Base-by-base conservation (phyloP, 768 basidiomycete species). In the Termitomyces eurrhizus region DNA sequence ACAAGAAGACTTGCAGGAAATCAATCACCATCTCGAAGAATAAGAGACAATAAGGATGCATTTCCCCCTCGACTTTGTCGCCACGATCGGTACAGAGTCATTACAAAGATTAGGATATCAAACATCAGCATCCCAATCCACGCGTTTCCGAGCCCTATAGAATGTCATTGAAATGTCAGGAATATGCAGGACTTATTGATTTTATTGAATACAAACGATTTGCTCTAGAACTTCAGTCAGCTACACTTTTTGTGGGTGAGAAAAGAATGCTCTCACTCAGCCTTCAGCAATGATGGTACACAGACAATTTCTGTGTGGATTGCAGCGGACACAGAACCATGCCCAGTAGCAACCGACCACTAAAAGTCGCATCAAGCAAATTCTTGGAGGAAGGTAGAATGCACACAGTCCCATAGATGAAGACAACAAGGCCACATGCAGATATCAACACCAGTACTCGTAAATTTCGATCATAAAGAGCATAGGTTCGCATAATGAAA, bases 1-100 rank as follows among this genome's bases (percentile, higher is more conserved):
- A 49, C 44, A 32, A 44, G 18, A 53, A 24, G 32, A 32, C 18
- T 42, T 6, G 8, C 11, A 41, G 21, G 7, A 24, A 13, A 6
- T 44, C 41, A 66, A 72, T 29, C 57, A 79, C 80, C 80, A 64
- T 81, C 79, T 16, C 78, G 73, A 21, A 80, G 61, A n/a, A 81
- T 63, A n/a, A 76, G 58, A 37, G 64, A 55, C 36, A 77, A 51
- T 36, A 80, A 64, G 3, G 63, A 66, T 3, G 64, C 58, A 16
- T 66, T 57, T 14, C 65, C 62, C 18, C 64, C 59, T 7, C 67
- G 65, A 33, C 60, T 66, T 33, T 66, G 62, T n/a, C 56, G 59
- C 33, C 76, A 57, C 3, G 77, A 74, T 56, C 76, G 76, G 55
- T 69, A 73, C 7, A 78, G 42, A 1, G 79, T 80, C 68, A 81